Base-by-base conservation (phyloP, 495 filamentous ascomycete species). In the Pyronema omphalodes region DNA sequence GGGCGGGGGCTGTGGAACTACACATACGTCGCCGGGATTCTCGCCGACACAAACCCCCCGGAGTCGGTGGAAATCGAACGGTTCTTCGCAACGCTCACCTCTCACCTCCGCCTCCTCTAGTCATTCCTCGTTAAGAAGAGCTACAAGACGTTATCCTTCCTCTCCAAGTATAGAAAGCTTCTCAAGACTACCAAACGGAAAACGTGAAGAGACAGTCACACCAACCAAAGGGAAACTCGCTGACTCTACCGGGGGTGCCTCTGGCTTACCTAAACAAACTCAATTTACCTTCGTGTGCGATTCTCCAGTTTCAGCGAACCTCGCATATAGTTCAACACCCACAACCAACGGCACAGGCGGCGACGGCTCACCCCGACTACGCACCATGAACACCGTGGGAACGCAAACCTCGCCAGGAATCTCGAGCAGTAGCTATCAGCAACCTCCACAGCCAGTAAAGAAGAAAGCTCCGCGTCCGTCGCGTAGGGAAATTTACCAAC, bases 401-500 rank as follows among this genome's bases (percentile, higher is more conserved):
- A 66, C 63, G 9, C 63, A 66, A 53, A 66, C 63, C n/a, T 66
- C 63, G 14, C 63, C 63, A 18, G 59, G 58, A 29, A 65, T 66
- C 37, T 60, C 59, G 37, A 59, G 61, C 33, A 47, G 41, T 34
- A 57, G 60, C 49, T 60, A 59, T 56, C 58, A 67, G 47, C 67
- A 68, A 60, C 67, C 68, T 48, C 66, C 68, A 14, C 69, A 70
- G 44, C 71, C 74, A 34, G 55, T 67, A 39, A 77, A 72, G 56
- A 82, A 82, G 63, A 65, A 65, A 44, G 9, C 74, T 75, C 52
- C 76, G 74, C 60, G 73, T 76, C 19, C 74, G 72, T 33, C 75
- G 72, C 11, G 71, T 67, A 41, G 80, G 74, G 60, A 70, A 76
- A 66, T 83, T 81, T 62, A 73, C 74, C 59, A 77, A 50, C 54